These are phyloP conservation scores for Monilinia vaccinii-corymbosi DNA, from an alignment of 2,329 filamentous ascomycete species.

Conservation along the genomic window DNA sequence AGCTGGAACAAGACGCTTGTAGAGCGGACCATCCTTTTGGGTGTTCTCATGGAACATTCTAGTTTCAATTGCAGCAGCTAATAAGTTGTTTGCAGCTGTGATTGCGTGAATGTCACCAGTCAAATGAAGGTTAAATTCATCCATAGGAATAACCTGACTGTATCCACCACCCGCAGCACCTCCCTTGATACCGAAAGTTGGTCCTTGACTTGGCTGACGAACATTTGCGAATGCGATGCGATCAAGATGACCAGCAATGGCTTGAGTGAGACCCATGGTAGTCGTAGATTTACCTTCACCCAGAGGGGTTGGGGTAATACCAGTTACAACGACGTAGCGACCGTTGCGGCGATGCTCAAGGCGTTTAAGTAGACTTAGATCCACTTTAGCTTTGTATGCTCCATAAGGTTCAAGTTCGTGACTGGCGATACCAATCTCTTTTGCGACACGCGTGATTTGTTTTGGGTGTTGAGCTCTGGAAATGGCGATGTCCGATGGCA, in stretches of 20 bases:
- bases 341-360: slow-evolving; percentile 82
- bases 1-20: slow-evolving; percentile 73
- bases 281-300: slow-evolving; percentile 98
- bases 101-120: slow-evolving; percentile 98
- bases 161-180: slow-evolving; percentile 95
- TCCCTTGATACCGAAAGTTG: slow-evolving; percentile 98
- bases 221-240: slow-evolving; percentile 93
- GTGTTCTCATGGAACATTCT: slow-evolving; percentile 97
- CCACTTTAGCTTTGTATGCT: slow-evolving; percentile 92
- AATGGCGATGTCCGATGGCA: slow-evolving; percentile 93
- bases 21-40: slow-evolving; percentile 83
- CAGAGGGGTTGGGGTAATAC: slow-evolving; percentile 92
- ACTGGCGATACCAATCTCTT: slow-evolving; percentile 78
- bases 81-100: slow-evolving; percentile 90
- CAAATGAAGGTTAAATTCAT: slow-evolving; percentile 96
- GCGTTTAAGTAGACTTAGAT: slow-evolving; percentile 70
- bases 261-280: slow-evolving; percentile 90
- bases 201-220: slow-evolving; percentile 90
- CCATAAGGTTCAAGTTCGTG: slow-evolving; percentile 93
- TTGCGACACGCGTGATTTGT: slow-evolving; percentile 72
- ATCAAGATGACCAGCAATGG: slow-evolving; percentile 78
- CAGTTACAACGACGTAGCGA: slow-evolving; percentile 84
- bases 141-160: slow-evolving; percentile 99
- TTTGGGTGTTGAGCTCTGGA: slow-evolving; percentile 89
- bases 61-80: slow-evolving; percentile 93